Evolutionary conservation across 768 basidiomycete species (phyloP), one percentile per base, ranked within the genome.

Genomic region (Leccinum boreale): DNA sequence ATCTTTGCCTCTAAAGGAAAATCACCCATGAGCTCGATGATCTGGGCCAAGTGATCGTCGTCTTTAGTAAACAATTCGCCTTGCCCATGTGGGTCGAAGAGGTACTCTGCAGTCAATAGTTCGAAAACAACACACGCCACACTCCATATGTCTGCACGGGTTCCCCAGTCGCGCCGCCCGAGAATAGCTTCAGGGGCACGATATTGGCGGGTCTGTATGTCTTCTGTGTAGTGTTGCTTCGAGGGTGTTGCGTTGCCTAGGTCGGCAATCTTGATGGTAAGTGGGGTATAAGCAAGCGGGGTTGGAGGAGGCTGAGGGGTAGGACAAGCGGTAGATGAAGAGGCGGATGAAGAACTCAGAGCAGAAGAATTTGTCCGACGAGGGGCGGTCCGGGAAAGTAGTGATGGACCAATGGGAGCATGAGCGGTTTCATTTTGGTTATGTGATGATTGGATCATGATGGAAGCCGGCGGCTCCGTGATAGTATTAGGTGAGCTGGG

Each of bases 141-240:
- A 64, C 88, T 90, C 94, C 94, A 97, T 21, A 95, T 83, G 73
- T 97, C 94, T 46, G 84, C 92, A 55, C 87, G 84, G 36, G 84
- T 78, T 62, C 87, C 91, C 94, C 94, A 97, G 63, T 92, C 90
- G 35, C 82, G 83, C 55, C 86, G 84, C 17, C 94, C 94, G 17
- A 95, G 76, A 64, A 97, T 94, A 54, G 92, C 94, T 72, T 97
- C 94, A n/a, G 94, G 94, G 26, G 90, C 84, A 60, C 94, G 88
- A 71, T 97, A 97, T 69, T 96, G 94, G 45, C 94, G 84, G n/a
- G 94, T 97, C 75, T 96, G 94, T 62, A 95, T 96, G 69, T 94
- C 94, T 67, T 95, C 94, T 9, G 94, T 96, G 70, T 85, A 97
- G 70, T 96, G 93, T 65, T 86, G 85, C 63, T 77, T 87, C n/a